Percentiles rank a stretch among this genome's conserved stretches.
Conservation (phyloP, 106 monocot species). For the Acanthochlamys bracteata region DNA sequence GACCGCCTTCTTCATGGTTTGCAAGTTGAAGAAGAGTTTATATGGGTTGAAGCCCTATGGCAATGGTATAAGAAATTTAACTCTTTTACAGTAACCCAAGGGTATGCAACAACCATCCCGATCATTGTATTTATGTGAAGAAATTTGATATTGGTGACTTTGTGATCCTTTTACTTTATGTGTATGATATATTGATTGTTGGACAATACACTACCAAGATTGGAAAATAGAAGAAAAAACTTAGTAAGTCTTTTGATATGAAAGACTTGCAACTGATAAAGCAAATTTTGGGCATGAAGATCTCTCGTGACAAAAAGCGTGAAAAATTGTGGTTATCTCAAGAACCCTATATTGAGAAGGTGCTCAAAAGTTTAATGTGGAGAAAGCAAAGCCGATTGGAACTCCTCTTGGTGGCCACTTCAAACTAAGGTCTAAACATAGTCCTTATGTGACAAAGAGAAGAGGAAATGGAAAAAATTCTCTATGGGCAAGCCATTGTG, state of each 20-base stretch:
- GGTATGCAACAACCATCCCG: neutral
- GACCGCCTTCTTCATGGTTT: neutral
- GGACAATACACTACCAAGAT: neutral
- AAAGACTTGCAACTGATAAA: neutral
- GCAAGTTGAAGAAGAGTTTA: constrained; percentile 11
- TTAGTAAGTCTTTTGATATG: neutral
- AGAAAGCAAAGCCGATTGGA: constrained; percentile 1
- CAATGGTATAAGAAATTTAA: constrained; percentile 11
- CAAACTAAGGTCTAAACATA: neutral
- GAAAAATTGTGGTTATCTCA: neutral
- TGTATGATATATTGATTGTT: constrained; percentile 2
- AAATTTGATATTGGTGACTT: neutral
- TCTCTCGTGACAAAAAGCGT: neutral
- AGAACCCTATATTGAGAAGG: neutral
- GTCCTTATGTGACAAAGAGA: neutral
- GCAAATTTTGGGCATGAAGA: neutral
- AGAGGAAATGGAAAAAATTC: neutral
- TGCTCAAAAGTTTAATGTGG: neutral
- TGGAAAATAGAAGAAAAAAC: neutral
- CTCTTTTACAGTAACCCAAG: neutral
- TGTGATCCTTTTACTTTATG: neutral
- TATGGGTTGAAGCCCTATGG: constrained; percentile 10
- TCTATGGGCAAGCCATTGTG: neutral
- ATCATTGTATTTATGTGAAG: constrained; percentile 4
- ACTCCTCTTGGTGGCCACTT: neutral